Conservation (phyloP, 805 yeast species). For the Jamesozyma hellenica region DNA sequence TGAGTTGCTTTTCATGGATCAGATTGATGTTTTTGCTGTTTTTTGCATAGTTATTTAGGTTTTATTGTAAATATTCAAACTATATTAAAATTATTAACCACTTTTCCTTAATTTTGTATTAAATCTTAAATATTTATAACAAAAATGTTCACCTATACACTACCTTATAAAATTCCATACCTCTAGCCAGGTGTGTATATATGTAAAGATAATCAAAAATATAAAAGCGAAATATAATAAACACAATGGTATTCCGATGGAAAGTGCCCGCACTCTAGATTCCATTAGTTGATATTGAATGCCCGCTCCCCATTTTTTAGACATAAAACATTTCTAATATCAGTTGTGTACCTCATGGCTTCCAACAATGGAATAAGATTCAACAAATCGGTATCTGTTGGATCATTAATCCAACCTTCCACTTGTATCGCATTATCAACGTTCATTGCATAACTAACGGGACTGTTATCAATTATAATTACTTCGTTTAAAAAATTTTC, state of each 20-base stretch:
- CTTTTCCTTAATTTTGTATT: no score
- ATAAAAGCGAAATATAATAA: no score
- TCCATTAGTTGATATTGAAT: slow-evolving; percentile 5
- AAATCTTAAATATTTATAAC: no score
- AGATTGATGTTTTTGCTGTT: no score
- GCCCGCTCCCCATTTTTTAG: slow-evolving; percentile 50
- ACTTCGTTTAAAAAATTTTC: slow-evolving; percentile 38
- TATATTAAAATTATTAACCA: no score
- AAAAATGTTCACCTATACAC: no score
- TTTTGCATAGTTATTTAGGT: no score
- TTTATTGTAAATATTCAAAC: no score
- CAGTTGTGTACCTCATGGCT: slow-evolving; percentile 61
- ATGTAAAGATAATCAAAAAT: no score
- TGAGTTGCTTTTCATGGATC: no score
- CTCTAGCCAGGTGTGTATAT: no score
- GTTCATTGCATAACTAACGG: slow-evolving; percentile 75
- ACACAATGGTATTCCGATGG: background rate
- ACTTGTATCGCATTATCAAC: slow-evolving; percentile 84
- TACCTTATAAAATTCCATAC: no score
- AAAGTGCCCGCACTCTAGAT: background rate
- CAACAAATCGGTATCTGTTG: slow-evolving; percentile 75
- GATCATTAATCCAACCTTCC: slow-evolving; percentile 97
- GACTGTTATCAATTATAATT: slow-evolving; percentile 85
- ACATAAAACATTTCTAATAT: slow-evolving; percentile 70
- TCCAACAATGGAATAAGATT: slow-evolving; percentile 62